These are phyloP conservation scores for Eucalyptus viminalis DNA, from an alignment of 345 rosid genomes.

Conservation along the genomic window DNA sequence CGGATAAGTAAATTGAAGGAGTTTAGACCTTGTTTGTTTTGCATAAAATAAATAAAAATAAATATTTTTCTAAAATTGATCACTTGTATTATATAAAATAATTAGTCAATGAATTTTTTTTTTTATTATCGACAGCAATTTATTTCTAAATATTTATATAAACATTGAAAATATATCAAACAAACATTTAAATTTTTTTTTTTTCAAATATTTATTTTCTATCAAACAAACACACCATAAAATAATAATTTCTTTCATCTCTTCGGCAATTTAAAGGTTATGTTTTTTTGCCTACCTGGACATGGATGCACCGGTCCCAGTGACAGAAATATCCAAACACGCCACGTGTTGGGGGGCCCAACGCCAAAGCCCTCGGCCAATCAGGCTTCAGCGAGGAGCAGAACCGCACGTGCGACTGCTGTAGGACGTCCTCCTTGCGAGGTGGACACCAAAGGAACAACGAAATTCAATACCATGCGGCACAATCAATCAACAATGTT, in stretches of 20 bases:
- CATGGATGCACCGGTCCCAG: background rate
- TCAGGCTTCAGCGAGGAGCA: background rate
- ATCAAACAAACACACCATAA: no score
- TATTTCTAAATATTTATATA: no score
- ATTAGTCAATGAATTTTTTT: rapidly evolving
- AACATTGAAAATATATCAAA: no score
- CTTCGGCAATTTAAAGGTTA: background rate
- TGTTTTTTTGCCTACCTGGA: background rate
- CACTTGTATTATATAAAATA: no score
- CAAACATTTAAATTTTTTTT: no score
- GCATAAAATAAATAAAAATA: rapidly evolving
- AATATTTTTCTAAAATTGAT: no score
- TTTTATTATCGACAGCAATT: rapidly evolving
- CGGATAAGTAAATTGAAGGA: background rate
- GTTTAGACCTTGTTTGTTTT: rapidly evolving
- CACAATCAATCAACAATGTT: background rate
- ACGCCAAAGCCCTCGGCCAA: background rate
- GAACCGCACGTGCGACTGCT: background rate
- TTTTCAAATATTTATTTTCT: no score
- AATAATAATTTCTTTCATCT: background rate
- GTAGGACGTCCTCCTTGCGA: background rate
- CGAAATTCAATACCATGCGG: background rate
- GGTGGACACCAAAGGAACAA: background rate
- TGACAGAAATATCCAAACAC: background rate
- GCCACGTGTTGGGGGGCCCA: background rate